Evolutionary conservation across 495 filamentous ascomycete species (phyloP).

Genomic region (Trichoderma virens): DNA sequence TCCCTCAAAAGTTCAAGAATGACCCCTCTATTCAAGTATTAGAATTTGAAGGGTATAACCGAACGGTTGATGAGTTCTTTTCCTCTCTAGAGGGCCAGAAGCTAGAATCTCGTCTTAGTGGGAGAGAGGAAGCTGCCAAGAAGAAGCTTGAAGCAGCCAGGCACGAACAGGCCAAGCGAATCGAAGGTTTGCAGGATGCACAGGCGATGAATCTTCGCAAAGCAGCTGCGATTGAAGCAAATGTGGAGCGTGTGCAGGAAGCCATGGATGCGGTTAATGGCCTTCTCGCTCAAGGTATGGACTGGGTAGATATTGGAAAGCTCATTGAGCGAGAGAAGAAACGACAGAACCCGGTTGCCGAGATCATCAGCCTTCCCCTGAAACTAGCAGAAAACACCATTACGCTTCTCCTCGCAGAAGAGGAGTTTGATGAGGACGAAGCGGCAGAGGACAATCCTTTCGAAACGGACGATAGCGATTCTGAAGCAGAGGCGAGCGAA

Average conservation of each 20-base stretch:
- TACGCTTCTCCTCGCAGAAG: constrained; percentile 70
- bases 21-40: constrained; percentile 57
- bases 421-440: constrained; percentile 45
- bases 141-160: constrained; percentile 74
- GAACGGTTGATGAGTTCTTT: constrained; percentile 91
- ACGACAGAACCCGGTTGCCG: constrained; percentile 74
- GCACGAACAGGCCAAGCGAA: constrained; percentile 71
- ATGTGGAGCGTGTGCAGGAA: constrained; percentile 81
- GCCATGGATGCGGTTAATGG: constrained; percentile 86
- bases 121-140: constrained; percentile 73
- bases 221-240: constrained; percentile 81
- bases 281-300: constrained; percentile 86
- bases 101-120: constrained; percentile 71
- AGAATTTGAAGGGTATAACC: constrained; percentile 77
- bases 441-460: constrained; percentile 48
- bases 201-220: constrained; percentile 83
- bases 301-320: constrained; percentile 85
- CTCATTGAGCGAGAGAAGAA: constrained; percentile 81
- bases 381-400: constrained; percentile 84
- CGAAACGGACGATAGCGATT: constrained; percentile 57
- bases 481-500: constrained; percentile 51
- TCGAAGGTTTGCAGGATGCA: constrained; percentile 69
- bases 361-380: constrained; percentile 78
- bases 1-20: constrained; percentile 72
- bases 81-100: constrained; percentile 94